Base-by-base conservation (phyloP, 371 early-diverging fungal genomes). In the Haplosporangium sp. region DNA sequence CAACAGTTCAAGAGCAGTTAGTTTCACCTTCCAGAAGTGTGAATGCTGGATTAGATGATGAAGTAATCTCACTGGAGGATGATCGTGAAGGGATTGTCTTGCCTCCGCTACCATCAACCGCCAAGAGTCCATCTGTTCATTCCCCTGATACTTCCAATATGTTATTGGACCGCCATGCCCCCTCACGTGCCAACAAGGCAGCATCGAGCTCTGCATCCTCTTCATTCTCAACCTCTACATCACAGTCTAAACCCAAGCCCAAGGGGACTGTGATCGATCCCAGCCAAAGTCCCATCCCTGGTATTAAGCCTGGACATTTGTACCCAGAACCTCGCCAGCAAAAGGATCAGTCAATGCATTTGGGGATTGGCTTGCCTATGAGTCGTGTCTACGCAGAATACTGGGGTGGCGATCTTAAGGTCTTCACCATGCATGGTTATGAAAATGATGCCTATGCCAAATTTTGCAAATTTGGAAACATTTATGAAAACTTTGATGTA, bases 351-450 rank as follows among this genome's bases (percentile, higher is more conserved):
- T 66, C 74, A 35, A 60, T 88, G 67, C 87, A 91, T 56, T 81
- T 96, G 58, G 97, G 97, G 6, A 89, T 97, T 62, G 97, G 97
- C 0, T 82, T 96, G 70, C 94, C 95, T 0, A 92, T 97, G 93
- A 89, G 92, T 55, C 84, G 91, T 45, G 93, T 94, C 15, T 96
- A 94, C 81, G 94, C 95, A 27, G 92, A 94, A 84, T 95, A 93
- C 69, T 94, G 94, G 95, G 94, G 94, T 20, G 94, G 94, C 27
- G 86, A 87, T 52, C 84, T 97, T 37, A 88, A 88, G 40, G 83
- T 96, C 15, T 86, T 87, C 58, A 88, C 92, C 1, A 87, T 96
- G 90, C 90, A 94, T 47, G 96, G 96, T 7, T 94, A 89, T 70
- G 98, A 96, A 17, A 93, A 94, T 20, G 97, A 97, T 82, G 94